Evolutionary conservation across 345 rosid species (phyloP).

Genomic region (Theobroma cacao): DNA sequence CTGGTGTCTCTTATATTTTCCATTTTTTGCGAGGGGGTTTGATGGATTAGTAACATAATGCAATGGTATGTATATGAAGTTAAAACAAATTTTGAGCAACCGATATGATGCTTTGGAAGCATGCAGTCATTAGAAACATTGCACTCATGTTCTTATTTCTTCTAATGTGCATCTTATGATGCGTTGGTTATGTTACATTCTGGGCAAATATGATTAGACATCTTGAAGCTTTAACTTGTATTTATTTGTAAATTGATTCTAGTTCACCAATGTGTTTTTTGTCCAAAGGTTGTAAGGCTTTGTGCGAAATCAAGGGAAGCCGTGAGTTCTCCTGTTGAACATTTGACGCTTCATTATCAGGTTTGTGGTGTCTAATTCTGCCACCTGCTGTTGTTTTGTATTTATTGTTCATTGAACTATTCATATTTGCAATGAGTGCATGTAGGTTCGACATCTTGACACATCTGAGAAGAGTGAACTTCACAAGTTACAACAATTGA

Average conservation of each 20-base stretch:
- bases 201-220: not conserved
- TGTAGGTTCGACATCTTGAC: constrained; percentile 97
- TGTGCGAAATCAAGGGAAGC: constrained; percentile 99
- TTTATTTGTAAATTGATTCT: not conserved
- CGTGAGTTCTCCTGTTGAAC: constrained; percentile 98
- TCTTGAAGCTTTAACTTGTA: not conserved
- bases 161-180: not conserved
- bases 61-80: not conserved
- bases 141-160: not conserved
- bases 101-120: not conserved
- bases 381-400: not conserved
- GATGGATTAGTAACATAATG: not conserved
- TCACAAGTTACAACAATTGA: constrained; percentile 95
- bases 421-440: constrained; percentile 12
- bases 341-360: constrained; percentile 99
- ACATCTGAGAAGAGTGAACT: constrained; percentile 99
- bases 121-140: not conserved
- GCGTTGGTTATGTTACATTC: not conserved
- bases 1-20: not conserved
- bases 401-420: not conserved
- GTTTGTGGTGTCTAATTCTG: constrained; percentile 38
- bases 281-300: constrained; percentile 79
- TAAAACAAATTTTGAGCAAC: not conserved
- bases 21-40: not conserved
- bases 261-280: constrained; percentile 12